Conservation (phyloP, 345 rosid species). For the Hibiscus syriacus region DNA sequence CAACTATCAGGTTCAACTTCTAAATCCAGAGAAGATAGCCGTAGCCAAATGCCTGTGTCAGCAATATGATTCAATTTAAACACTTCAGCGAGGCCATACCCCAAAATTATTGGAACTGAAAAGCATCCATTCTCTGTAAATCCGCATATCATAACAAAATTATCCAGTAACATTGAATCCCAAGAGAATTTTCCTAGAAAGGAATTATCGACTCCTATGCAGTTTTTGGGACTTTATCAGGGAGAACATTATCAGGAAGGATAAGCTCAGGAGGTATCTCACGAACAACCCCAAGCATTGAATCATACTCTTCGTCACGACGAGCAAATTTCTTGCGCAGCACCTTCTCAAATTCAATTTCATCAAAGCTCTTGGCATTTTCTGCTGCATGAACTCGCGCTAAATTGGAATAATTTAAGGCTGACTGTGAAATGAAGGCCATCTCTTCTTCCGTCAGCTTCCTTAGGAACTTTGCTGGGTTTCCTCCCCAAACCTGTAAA, state of each 20-base stretch:
- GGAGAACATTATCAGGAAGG: conserved; percentile 48
- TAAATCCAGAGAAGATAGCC: not conserved
- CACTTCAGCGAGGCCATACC: not conserved
- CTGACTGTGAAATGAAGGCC: conserved; percentile 63
- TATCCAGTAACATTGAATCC: conserved; percentile 1
- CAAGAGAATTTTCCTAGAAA: not conserved
- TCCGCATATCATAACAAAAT: not conserved
- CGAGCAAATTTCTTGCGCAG: conserved; percentile 56
- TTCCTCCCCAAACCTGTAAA: conserved; percentile 84
- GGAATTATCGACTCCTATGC: conserved; percentile 17
- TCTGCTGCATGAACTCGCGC: conserved; percentile 81
- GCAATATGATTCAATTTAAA: not conserved
- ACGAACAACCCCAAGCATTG: conserved; percentile 67
- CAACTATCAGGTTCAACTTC: not conserved
- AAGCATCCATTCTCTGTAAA: not conserved
- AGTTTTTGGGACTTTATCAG: conserved; percentile 38
- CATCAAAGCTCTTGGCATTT: conserved; percentile 58
- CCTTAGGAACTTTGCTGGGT: conserved; percentile 74
- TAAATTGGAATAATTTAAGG: conserved; percentile 54
- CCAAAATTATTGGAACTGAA: conserved; percentile 12
- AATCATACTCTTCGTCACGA: conserved; percentile 69
- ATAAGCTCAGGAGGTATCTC: conserved; percentile 60
- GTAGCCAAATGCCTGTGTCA: not conserved
- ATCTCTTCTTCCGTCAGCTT: conserved; percentile 77
- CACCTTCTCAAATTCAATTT: conserved; percentile 64